Conservation (phyloP, 2,329 filamentous ascomycete species). For the Atkinsonella texensis region DNA sequence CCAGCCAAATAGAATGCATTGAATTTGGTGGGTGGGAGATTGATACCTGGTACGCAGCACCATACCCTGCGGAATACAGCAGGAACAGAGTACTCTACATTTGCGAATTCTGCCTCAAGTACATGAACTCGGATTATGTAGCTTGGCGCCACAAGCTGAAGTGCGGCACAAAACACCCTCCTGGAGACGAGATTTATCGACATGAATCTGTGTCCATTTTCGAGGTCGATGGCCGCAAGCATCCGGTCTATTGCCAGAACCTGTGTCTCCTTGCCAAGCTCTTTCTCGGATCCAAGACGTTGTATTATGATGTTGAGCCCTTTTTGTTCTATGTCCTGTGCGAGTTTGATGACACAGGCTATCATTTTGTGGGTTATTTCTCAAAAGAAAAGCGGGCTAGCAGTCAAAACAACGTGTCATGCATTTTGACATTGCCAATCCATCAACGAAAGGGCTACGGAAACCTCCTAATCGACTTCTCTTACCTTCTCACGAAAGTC, state of each 20-base stretch:
- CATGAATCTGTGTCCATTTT: slow-evolving; percentile 88
- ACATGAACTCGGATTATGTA: slow-evolving; percentile 98
- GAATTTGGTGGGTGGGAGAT: slow-evolving; percentile 97
- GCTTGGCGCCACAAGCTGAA: slow-evolving; percentile 97
- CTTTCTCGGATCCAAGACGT: slow-evolving; percentile 94
- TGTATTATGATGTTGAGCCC: slow-evolving; percentile 96
- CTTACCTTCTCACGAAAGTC: slow-evolving; percentile 85
- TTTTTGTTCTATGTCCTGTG: slow-evolving; percentile 97
- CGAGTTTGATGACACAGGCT: slow-evolving; percentile 81
- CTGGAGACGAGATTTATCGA: slow-evolving; percentile 94
- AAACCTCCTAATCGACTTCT: slow-evolving; percentile 94
- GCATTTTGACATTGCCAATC: slow-evolving; percentile 89
- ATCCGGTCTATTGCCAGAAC: slow-evolving; percentile 98
- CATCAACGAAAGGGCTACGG: slow-evolving; percentile 97
- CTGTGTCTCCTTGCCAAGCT: slow-evolving; percentile 91
- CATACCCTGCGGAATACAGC: slow-evolving; percentile 97
- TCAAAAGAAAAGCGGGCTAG: slow-evolving; percentile 95
- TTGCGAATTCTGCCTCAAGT: slow-evolving; percentile 97
- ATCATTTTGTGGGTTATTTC: slow-evolving; percentile 98
- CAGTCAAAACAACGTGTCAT: slow-evolving; percentile 94
- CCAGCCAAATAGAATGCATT: slow-evolving; percentile 97
- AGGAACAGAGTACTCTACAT: slow-evolving; percentile 95
- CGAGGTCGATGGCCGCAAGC: slow-evolving; percentile 92
- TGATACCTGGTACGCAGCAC: slow-evolving; percentile 97
- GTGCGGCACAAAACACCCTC: slow-evolving; percentile 91